Percentiles rank a stretch among this genome's conserved stretches.
phyloP scores from a whole-genome alignment of 2,329 filamentous ascomycete genomes.

The Aureobasidium sp. region DNA sequence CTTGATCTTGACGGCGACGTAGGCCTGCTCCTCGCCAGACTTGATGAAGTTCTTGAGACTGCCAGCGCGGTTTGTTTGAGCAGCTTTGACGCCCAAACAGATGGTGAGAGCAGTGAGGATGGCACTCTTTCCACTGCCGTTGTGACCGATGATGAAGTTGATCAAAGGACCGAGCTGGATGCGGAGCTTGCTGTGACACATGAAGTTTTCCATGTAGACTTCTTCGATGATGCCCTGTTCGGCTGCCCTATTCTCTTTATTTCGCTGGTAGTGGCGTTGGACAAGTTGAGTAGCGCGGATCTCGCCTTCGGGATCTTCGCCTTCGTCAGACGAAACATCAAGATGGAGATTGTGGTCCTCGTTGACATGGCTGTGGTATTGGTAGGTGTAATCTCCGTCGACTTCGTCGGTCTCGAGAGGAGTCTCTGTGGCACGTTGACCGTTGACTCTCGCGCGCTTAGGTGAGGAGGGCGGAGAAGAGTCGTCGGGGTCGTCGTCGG shows the following conservation, averaged over 20 bases:
- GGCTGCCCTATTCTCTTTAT: slow-evolving; percentile 59
- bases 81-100: slow-evolving; percentile 90
- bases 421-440: background rate
- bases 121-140: slow-evolving; percentile 95
- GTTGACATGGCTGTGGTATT: slow-evolving; percentile 4
- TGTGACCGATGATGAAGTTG: slow-evolving; percentile 97
- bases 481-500: background rate
- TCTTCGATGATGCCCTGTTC: slow-evolving; percentile 83
- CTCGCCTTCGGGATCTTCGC: slow-evolving; percentile 23
- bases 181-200: slow-evolving; percentile 81
- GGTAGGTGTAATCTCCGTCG: slow-evolving; percentile 9
- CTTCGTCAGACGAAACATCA: slow-evolving; percentile 16
- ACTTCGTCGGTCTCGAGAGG: background rate
- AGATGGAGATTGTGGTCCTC: slow-evolving; percentile 1
- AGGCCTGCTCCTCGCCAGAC: slow-evolving; percentile 66
- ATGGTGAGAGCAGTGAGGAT: slow-evolving; percentile 87
- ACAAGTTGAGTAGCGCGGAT: slow-evolving; percentile 22
- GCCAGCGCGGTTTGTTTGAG: slow-evolving; percentile 82
- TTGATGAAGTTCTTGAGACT: slow-evolving; percentile 89
- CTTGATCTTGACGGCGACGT: slow-evolving; percentile 77
- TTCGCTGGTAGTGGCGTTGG: slow-evolving; percentile 19
- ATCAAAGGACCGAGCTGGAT: slow-evolving; percentile 87
- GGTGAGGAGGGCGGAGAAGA: background rate
- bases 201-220: slow-evolving; percentile 85
- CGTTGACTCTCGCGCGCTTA: background rate